These are phyloP conservation scores for Nothophytophthora sp. DNA, from an alignment of 352 stramenopile species.

Conservation along the genomic window DNA sequence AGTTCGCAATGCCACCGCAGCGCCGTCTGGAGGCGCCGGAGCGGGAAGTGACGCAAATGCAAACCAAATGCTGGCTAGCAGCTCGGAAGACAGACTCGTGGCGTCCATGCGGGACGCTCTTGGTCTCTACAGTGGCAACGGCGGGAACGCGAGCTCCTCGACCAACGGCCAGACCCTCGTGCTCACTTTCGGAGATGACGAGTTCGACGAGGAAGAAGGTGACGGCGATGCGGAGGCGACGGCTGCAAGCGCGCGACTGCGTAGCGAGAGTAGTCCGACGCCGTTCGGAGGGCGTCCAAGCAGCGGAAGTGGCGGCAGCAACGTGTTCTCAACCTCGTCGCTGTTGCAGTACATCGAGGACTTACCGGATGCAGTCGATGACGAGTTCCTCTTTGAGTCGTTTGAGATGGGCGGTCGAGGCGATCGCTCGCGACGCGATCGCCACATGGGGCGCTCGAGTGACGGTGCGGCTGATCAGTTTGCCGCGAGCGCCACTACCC, in stretches of 20 bases:
- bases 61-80: constrained; percentile 10
- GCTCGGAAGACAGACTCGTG: constrained; percentile 34
- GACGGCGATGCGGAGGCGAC: constrained; percentile 2
- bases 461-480: constrained; percentile 12
- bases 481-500: constrained; percentile 13
- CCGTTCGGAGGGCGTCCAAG: constrained; percentile 12
- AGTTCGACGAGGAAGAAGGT: constrained; percentile 24
- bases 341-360: constrained; percentile 66
- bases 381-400: constrained; percentile 61
- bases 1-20: constrained; percentile 17
- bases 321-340: constrained; percentile 28
- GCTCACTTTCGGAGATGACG: constrained; percentile 39
- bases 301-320: constrained; percentile 7
- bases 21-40: background rate
- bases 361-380: constrained; percentile 48
- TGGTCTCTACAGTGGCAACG: constrained; percentile 20
- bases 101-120: constrained; percentile 43
- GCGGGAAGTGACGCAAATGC: background rate
- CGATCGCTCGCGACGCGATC: constrained; percentile 42
- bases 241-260: constrained; percentile 3
- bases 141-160: constrained; percentile 6
- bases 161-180: constrained; percentile 36
- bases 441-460: constrained; percentile 17
- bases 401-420: constrained; percentile 40
- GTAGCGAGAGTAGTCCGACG: constrained; percentile 8